phyloP scores from a whole-genome alignment of 129 eudicot species.

The Scalesia atractyloides region DNA sequence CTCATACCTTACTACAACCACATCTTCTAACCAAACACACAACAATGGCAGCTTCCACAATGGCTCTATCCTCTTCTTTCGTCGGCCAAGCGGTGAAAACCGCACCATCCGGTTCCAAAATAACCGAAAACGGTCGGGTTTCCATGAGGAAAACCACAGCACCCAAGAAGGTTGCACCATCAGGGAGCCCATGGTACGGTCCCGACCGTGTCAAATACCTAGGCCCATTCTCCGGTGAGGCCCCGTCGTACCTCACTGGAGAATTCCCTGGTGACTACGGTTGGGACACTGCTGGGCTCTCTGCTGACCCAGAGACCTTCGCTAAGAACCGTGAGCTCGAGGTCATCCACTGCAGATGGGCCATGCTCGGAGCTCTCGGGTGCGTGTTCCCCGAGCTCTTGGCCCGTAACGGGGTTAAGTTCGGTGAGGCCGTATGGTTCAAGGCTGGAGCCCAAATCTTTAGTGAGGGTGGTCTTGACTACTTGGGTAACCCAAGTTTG shows the following conservation, averaged over 20 bases:
- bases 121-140: slow-evolving; percentile 29
- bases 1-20: slow-evolving; percentile 9
- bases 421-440: slow-evolving; percentile 47
- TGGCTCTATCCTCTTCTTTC: slow-evolving; percentile 41
- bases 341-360: slow-evolving; percentile 56
- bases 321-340: slow-evolving; percentile 51
- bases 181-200: slow-evolving; percentile 50
- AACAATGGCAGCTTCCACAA: slow-evolving; percentile 45
- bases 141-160: slow-evolving; percentile 36
- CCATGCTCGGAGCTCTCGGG: slow-evolving; percentile 58
- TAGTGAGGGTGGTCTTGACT: slow-evolving; percentile 47
- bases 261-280: slow-evolving; percentile 51
- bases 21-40: slow-evolving; percentile 25
- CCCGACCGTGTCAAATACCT: slow-evolving; percentile 48
- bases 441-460: slow-evolving; percentile 49
- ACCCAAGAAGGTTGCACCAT: slow-evolving; percentile 32
- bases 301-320: slow-evolving; percentile 42
- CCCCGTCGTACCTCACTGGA: slow-evolving; percentile 44
- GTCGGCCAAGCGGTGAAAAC: slow-evolving; percentile 39
- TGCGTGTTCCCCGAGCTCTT: slow-evolving; percentile 46
- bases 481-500: slow-evolving; percentile 49
- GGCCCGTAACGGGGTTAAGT: slow-evolving; percentile 44
- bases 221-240: slow-evolving; percentile 43
- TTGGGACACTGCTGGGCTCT: slow-evolving; percentile 48
- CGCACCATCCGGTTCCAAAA: slow-evolving; percentile 26